phyloP scores from a whole-genome alignment of 1,284 basidiomycete species.

The Xanthoconium separans region DNA sequence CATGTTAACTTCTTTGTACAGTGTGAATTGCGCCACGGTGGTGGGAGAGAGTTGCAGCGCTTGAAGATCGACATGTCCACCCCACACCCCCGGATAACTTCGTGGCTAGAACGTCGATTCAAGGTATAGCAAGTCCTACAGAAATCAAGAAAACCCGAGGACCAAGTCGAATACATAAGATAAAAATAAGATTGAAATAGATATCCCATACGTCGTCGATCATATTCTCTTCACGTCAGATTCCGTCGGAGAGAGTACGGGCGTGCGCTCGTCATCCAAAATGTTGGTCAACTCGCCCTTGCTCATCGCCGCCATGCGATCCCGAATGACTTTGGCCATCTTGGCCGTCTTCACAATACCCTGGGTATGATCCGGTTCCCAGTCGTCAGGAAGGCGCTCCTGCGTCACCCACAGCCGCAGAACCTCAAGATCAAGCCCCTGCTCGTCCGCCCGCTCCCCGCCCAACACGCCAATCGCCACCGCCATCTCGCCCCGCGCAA shows the following conservation, averaged over 20 bases:
- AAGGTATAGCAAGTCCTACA: too few species aligned
- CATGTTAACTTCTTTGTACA: not conserved
- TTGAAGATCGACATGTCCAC: too few species aligned
- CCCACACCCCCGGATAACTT: too few species aligned
- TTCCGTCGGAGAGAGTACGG: slow-evolving; percentile 8
- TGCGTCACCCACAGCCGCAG: slow-evolving; percentile 49
- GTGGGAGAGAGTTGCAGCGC: too few species aligned
- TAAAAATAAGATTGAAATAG: not conserved
- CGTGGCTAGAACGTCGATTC: too few species aligned
- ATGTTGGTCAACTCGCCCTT: slow-evolving; percentile 16
- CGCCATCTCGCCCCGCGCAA: slow-evolving; percentile 67
- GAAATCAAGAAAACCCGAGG: too few species aligned
- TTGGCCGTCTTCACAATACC: slow-evolving; percentile 39
- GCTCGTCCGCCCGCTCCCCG: slow-evolving; percentile 21
- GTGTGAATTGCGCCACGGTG: not conserved
- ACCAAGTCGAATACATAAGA: too few species aligned
- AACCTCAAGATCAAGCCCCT: slow-evolving; percentile 45
- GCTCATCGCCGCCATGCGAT: slow-evolving; percentile 26
- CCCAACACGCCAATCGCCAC: slow-evolving; percentile 51
- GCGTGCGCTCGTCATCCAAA: slow-evolving; percentile 15
- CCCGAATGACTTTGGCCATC: slow-evolving; percentile 27
- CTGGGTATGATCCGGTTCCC: slow-evolving; percentile 48
- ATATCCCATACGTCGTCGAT: not conserved
- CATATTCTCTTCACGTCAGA: not conserved
- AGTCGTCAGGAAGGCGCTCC: slow-evolving; percentile 52